A percentile compares a stretch with the other conserved stretches of the same genome.
Conservation (phyloP, 2,329 filamentous ascomycete genomes). For the Fusarium napiforme region DNA sequence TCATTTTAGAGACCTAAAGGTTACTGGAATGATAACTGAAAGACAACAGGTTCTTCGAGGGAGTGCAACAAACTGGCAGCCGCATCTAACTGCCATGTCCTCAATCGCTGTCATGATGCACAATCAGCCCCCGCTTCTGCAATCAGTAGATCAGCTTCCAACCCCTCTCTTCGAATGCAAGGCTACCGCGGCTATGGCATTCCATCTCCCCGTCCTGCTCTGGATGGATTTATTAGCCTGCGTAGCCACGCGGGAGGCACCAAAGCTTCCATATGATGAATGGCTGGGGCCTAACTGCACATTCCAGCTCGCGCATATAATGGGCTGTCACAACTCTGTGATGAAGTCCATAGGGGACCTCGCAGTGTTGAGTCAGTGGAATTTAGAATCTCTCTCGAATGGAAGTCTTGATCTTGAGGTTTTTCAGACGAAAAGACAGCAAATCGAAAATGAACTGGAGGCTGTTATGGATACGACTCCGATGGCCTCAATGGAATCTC, state of each 20-base stretch:
- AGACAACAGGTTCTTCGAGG: not conserved
- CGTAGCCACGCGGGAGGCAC: not conserved
- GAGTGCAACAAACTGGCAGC: not conserved
- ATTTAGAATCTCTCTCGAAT: fast-evolving
- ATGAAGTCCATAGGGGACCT: not conserved
- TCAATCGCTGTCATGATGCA: not conserved
- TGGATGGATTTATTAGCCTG: not conserved
- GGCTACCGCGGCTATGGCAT: not conserved
- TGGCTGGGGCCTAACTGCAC: not conserved
- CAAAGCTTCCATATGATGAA: not conserved
- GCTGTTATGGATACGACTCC: not conserved
- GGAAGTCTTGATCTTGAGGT: fast-evolving
- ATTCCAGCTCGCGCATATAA: not conserved
- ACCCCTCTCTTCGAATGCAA: not conserved
- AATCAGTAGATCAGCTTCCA: not conserved
- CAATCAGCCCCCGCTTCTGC: not conserved
- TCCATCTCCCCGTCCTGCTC: not conserved
- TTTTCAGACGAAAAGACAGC: fast-evolving
- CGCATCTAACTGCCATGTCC: not conserved
- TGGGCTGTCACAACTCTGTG: not conserved
- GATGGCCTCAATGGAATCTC: not conserved
- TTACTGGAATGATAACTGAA: too few species aligned
- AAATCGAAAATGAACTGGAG: not conserved
- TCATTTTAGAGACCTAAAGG: too few species aligned
- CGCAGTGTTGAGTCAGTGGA: not conserved